Percentiles rank a stretch among this genome's conserved stretches.
Conservation (phyloP, 192 early-diverging fungal species). For the Spinellus fusiger region DNA sequence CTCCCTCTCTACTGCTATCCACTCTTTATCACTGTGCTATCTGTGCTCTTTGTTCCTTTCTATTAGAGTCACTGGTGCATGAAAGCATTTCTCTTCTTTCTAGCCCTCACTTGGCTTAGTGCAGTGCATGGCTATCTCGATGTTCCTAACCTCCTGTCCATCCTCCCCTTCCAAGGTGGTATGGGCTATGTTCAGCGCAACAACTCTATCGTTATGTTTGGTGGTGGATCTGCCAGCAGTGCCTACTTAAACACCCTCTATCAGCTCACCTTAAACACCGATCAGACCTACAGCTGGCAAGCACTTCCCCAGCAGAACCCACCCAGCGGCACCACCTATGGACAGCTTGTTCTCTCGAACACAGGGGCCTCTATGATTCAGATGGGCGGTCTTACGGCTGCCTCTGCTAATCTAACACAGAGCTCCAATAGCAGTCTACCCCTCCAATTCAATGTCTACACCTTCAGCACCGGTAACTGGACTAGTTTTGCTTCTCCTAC, state of each 20-base stretch:
- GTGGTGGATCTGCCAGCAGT: constrained; percentile 14
- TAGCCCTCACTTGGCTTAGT: neutral
- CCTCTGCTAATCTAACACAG: neutral
- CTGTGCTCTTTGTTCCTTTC: neutral
- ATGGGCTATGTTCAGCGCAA: constrained; percentile 17
- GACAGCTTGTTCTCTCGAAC: constrained; percentile 8
- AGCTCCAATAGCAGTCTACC: neutral
- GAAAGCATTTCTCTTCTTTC: neutral
- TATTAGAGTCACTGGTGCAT: neutral
- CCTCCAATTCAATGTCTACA: constrained; percentile 7
- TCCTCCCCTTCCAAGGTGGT: constrained; percentile 19
- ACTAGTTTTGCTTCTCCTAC: neutral
- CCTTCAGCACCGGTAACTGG: constrained; percentile 9
- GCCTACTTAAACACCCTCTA: constrained; percentile 19
- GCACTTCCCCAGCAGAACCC: constrained; percentile 10
- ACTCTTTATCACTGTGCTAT: neutral
- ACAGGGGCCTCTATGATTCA: constrained; percentile 5
- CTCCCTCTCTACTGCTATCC: neutral
- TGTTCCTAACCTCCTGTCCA: constrained; percentile 6
- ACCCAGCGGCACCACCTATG: constrained; percentile 4
- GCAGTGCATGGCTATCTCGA: constrained; percentile 6
- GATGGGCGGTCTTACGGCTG: constrained; percentile 7
- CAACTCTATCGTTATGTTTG: constrained; percentile 13
- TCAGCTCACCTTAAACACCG: constrained; percentile 9
- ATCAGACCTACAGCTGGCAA: constrained; percentile 5